Percentiles rank a stretch among this genome's conserved stretches.
These are phyloP conservation scores for Viola odorata DNA, from an alignment of 345 rosid genomes.

Conservation along the genomic window DNA sequence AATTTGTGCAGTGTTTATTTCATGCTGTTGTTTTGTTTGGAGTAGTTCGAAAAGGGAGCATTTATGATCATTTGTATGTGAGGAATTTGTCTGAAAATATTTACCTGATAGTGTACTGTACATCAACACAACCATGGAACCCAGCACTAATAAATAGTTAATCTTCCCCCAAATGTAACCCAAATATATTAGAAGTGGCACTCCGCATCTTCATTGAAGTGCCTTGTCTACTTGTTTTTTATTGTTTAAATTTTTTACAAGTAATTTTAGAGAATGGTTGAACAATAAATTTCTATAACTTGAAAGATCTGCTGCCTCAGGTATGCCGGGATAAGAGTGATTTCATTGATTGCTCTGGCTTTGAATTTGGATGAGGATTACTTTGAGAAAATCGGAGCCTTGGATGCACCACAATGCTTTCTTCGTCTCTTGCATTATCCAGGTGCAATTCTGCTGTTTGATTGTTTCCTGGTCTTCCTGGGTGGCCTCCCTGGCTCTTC, in stretches of 20 bases:
- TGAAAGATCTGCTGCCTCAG: slow-evolving; percentile 28
- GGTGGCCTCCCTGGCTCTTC: background rate
- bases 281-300: background rate
- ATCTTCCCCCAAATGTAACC: no score
- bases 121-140: no score
- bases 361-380: slow-evolving; percentile 56
- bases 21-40: background rate
- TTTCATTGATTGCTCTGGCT: slow-evolving; percentile 68
- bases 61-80: background rate
- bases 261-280: background rate
- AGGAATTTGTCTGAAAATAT: no score
- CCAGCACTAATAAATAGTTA: no score
- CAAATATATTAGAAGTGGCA: no score
- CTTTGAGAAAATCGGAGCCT: slow-evolving; percentile 59
- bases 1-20: background rate
- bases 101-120: no score
- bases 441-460: slow-evolving; percentile 30
- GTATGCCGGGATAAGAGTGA: slow-evolving; percentile 45
- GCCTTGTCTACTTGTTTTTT: no score
- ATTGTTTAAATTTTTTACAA: no score
- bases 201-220: no score
- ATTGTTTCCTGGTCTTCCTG: background rate
- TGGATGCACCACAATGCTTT: slow-evolving; percentile 32
- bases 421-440: slow-evolving; percentile 70
- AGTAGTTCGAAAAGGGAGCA: background rate